Conservation (phyloP, 345 rosid genomes). For the Luvunga scandens region DNA sequence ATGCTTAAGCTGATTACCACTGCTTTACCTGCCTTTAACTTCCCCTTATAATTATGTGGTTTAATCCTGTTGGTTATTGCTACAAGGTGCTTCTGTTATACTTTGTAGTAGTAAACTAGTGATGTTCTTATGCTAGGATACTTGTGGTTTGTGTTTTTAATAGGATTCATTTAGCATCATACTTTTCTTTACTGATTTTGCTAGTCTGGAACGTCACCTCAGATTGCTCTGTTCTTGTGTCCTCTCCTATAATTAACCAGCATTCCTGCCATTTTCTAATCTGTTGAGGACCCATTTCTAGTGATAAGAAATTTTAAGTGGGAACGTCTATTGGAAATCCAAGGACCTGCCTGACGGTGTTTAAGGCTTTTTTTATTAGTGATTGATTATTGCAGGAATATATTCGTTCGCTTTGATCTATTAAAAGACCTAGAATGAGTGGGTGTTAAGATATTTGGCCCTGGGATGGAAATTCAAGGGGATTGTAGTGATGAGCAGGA, state of each 20-base stretch:
- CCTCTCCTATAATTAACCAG: not conserved
- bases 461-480: not conserved
- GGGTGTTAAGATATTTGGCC: not conserved
- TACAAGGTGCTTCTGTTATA: not conserved
- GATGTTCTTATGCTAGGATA: not conserved
- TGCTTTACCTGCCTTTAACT: not conserved
- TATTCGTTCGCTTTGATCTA: not conserved
- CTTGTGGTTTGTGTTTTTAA: not conserved
- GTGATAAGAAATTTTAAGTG: not conserved
- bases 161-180: not conserved
- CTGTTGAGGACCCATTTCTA: not conserved
- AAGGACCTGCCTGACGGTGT: not conserved
- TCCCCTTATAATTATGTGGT: not conserved
- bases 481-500: not conserved
- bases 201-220: not conserved
- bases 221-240: not conserved
- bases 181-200: not conserved
- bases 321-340: not conserved
- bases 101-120: not conserved
- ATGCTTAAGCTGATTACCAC: not conserved
- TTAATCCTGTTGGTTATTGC: not conserved
- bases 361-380: not conserved
- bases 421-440: not conserved
- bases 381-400: not conserved
- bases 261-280: not conserved